Evolutionary conservation across 2,329 filamentous ascomycete species (phyloP).

Genomic region (Stagonosporopsis chrysanthemi): DNA sequence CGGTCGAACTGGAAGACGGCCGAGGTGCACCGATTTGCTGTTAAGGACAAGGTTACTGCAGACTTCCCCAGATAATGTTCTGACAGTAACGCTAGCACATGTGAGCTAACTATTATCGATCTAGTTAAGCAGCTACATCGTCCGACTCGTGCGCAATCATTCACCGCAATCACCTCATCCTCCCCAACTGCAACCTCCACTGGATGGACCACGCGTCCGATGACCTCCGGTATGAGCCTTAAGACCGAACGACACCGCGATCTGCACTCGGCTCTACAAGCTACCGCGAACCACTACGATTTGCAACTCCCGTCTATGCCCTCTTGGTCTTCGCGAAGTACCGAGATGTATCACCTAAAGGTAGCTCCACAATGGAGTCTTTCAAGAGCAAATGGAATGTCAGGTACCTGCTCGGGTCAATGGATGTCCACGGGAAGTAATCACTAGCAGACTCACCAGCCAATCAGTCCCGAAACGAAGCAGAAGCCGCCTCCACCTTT

Average conservation of each 20-base stretch:
- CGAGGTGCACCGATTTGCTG: slow-evolving; percentile 14
- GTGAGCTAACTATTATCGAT: neutral
- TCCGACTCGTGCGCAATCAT: slow-evolving; percentile 7
- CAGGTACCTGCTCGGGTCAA: slow-evolving; percentile 26
- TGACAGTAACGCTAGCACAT: neutral
- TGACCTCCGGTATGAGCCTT: no score
- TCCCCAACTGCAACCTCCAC: neutral
- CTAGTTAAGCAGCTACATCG: neutral
- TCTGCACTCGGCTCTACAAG: neutral
- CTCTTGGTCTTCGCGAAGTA: slow-evolving; percentile 37
- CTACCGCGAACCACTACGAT: neutral
- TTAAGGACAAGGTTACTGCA: neutral
- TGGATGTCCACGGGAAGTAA: neutral
- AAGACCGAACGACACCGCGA: neutral
- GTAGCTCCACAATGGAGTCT: slow-evolving; percentile 36
- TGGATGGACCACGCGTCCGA: neutral
- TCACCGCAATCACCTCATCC: slow-evolving; percentile 15
- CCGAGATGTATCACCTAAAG: slow-evolving; percentile 36
- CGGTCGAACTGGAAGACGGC: neutral
- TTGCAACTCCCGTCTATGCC: neutral
- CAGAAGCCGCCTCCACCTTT: slow-evolving; percentile 57
- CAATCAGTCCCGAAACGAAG: slow-evolving; percentile 56
- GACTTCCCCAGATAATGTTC: neutral
- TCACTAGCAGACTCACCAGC: slow-evolving; percentile 35
- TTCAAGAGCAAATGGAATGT: slow-evolving; percentile 35